Evolutionary conservation across 208 protist genomes (phyloP).

Genomic region (Crithidia sp.): DNA sequence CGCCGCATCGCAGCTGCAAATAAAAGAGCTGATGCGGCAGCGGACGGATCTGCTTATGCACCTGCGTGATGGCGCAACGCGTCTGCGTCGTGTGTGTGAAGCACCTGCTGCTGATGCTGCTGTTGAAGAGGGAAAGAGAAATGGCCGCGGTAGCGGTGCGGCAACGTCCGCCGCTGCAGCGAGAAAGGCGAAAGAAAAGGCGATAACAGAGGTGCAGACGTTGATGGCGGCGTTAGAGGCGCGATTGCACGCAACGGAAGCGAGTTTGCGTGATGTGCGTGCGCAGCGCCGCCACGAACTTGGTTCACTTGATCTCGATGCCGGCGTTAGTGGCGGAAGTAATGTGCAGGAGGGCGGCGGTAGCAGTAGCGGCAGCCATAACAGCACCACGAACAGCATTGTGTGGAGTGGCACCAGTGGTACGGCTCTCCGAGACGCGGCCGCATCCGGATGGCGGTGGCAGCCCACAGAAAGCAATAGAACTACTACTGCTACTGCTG

Average conservation of each 20-base stretch:
- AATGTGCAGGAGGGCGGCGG: too few relatives aligned
- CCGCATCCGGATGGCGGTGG: not conserved
- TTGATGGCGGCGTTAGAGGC: conserved; percentile 21
- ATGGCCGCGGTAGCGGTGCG: too few relatives aligned
- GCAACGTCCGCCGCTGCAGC: not conserved
- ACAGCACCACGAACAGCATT: too few relatives aligned
- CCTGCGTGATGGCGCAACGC: conserved; percentile 11
- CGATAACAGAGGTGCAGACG: conserved; percentile 12
- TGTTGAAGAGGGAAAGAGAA: too few relatives aligned
- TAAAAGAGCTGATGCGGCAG: conserved; percentile 8
- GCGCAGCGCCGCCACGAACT: conserved; percentile 28
- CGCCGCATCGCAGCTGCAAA: conserved; percentile 18
- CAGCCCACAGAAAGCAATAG: not conserved
- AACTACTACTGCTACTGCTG: not conserved
- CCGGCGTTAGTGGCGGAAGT: too few relatives aligned
- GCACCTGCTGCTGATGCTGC: not conserved
- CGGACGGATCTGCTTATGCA: conserved; percentile 11
- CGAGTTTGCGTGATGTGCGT: conserved; percentile 18
- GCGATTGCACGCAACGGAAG: conserved; percentile 26
- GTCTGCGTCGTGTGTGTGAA: conserved; percentile 7
- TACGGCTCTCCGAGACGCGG: not conserved
- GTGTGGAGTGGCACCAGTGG: too few relatives aligned
- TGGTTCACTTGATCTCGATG: conserved; percentile 13
- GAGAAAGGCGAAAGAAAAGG: not conserved
- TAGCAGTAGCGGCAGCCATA: too few relatives aligned